A percentile compares a stretch with the other conserved stretches of the same genome.
These are phyloP conservation scores for Andrographis paniculata DNA, from an alignment of 305 asterid genomes.

Conservation along the genomic window DNA sequence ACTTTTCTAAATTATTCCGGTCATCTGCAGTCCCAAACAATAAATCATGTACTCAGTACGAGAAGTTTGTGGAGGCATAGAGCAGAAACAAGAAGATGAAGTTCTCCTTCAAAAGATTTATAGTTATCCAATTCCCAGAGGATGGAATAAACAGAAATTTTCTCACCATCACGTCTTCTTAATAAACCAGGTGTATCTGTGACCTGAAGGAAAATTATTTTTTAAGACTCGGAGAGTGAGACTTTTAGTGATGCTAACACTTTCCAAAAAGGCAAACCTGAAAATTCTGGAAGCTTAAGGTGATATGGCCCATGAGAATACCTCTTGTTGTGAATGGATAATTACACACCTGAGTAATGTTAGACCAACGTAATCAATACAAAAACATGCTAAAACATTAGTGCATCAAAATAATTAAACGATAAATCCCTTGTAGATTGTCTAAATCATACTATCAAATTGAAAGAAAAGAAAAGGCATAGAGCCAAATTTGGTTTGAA, in stretches of 20 bases:
- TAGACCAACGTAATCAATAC: slow-evolving; percentile 15
- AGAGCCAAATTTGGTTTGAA: too few species aligned
- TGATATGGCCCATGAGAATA: slow-evolving; percentile 91
- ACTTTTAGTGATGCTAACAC: slow-evolving; percentile 11
- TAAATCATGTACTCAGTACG: slow-evolving; percentile 5
- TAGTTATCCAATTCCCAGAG: slow-evolving; percentile 7
- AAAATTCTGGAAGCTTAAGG: slow-evolving; percentile 73
- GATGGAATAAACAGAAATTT: slow-evolving; percentile 8
- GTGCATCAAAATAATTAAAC: background rate
- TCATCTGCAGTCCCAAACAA: slow-evolving; percentile 60
- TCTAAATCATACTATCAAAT: too few species aligned
- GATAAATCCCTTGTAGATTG: too few species aligned
- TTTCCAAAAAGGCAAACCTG: slow-evolving; percentile 43
- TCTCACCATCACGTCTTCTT: slow-evolving; percentile 72
- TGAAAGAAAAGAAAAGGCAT: too few species aligned
- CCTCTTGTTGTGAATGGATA: slow-evolving; percentile 98
- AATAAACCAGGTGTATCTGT: slow-evolving; percentile 94
- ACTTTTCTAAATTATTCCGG: slow-evolving; percentile 88
- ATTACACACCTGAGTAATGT: slow-evolving; percentile 62
- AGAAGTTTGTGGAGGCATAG: slow-evolving; percentile 6
- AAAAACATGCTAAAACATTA: background rate
- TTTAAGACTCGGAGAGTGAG: slow-evolving; percentile 14
- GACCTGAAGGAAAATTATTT: slow-evolving; percentile 43
- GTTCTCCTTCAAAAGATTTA: slow-evolving; percentile 3
- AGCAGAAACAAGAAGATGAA: slow-evolving; percentile 9